phyloP scores from a whole-genome alignment of 148 eudicot genomes.

The Euryodendron excelsum region DNA sequence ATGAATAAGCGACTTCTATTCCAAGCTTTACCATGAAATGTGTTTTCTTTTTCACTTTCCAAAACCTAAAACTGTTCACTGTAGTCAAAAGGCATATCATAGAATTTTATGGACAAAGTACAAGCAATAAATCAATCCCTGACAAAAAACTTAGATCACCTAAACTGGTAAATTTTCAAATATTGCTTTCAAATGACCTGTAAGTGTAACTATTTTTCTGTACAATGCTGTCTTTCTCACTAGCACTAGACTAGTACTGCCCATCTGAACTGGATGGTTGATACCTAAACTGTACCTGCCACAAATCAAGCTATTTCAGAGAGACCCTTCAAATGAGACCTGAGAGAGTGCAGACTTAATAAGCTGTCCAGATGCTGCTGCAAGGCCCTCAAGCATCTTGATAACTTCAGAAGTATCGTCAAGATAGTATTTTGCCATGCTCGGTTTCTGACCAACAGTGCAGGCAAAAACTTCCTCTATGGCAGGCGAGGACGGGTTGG shows the following conservation, averaged over 20 bases:
- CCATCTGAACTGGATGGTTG: slow-evolving; percentile 5
- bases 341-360: slow-evolving; percentile 14
- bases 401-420: slow-evolving; percentile 67
- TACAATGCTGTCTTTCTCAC: background rate
- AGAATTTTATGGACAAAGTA: too few relatives aligned
- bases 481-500: slow-evolving; percentile 27
- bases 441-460: slow-evolving; percentile 85
- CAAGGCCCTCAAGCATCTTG: slow-evolving; percentile 54
- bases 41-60: too few relatives aligned
- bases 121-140: too few relatives aligned
- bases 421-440: slow-evolving; percentile 72
- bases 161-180: slow-evolving; percentile 1
- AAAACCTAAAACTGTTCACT: too few relatives aligned
- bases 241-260: slow-evolving; percentile 2
- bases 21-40: too few relatives aligned
- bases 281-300: background rate
- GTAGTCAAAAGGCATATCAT: too few relatives aligned
- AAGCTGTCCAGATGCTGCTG: slow-evolving; percentile 32
- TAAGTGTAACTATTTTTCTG: slow-evolving; percentile 17
- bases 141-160: background rate
- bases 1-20: too few relatives aligned
- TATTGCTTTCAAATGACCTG: slow-evolving; percentile 4
- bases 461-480: slow-evolving; percentile 59
- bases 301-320: background rate
- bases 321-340: slow-evolving; percentile 27